Evolutionary conservation across 768 basidiomycete species (phyloP), one percentile per base, ranked within the genome.

Genomic region (Tulasnella calospora): DNA sequence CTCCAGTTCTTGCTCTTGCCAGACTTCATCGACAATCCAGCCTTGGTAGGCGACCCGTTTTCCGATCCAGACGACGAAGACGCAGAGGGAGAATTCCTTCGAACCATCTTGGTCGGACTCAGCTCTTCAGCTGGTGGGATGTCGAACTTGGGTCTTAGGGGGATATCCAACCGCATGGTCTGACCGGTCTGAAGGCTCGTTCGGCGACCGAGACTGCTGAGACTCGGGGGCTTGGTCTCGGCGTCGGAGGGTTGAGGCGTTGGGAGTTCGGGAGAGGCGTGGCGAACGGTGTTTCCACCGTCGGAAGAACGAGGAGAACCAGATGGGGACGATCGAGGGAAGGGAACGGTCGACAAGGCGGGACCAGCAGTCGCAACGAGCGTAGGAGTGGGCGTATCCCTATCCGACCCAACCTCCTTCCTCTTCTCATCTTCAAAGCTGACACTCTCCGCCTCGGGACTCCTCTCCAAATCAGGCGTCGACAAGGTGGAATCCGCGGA

Each of bases 381-480:
- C 5, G 71, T 71, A 12, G 71, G 71, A 6, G 71, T 71, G 5
- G 71, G 71, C 30, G 71, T 71, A 71, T 76, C 55, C 35, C 74
- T 44, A 76, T 76, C 74, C 74, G 23, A 19, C 27, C 57, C 74
- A 17, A 15, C 35, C 8, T 36, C 51, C 47, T 27, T 40, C 57
- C 69, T 30, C 27, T 27, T 44, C 35, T 78, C 67, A 17, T 78
- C 67, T 33, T 78, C 76, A 44, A 55, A 78, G 27, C 36, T 40
- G 46, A 55, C 35, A 23, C n/a, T 70, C 61, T 47, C 55, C 27
- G 36, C 38, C 35, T 78, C 76, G 30, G 76, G 76, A 35, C 76
- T 78, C 67, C 61, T 38, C 76, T 78, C 76, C 61, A 78, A 30
- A 36, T 78, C 76, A 23, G 76, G 76, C 2, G 76, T 78, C 23